Evolutionary conservation across 2,329 filamentous ascomycete species (phyloP), one percentile per base, ranked within the genome.

Genomic region (Periconia macrospinosa): DNA sequence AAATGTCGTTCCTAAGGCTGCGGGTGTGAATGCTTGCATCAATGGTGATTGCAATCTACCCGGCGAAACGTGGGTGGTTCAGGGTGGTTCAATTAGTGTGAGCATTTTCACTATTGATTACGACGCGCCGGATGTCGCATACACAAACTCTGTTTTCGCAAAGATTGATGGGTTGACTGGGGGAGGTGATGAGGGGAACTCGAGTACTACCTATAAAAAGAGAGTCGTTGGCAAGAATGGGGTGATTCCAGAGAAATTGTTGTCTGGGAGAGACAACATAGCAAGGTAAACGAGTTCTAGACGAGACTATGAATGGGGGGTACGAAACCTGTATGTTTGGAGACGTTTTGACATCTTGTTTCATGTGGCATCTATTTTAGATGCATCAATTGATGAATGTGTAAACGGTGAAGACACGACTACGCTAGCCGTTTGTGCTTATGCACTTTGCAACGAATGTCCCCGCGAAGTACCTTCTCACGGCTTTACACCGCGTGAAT

Each of bases 51-150:
- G 80, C 64, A 63, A 62, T 6, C 60, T 82, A 14, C 77, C 78
- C 0, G 78, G 79, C 0, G 80, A 83, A 71, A 80, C 78, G 1
- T 71, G 71, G 23, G 69, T 81, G 1, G 71, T 82, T 5, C 69
- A 73, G 43, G 64, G 69, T n/a, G 76, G 76, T 1, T 76, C 71
- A 37, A 66, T 74, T 10, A 68, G 69, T 47, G 73, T 82, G 3
- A 76, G 70, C 1, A 67, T 80, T 0, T 82, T 81, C 52, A 80
- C 77, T 0, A 72, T 81, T 8, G 79, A 83, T 53, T 81, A 81
- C 54, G 76, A 78, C 59, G 79, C 80, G 6, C 80, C 80, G 1
- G 62, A 48, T 18, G 65, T 58, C 42, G 19, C 59, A 35, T 58
- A 57, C 17, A 60, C 62, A 41, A 45, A 47, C 2, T 33, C 20